Conservation (phyloP, 1,284 basidiomycete genomes). For the Sanguinoderma infundibulare region DNA sequence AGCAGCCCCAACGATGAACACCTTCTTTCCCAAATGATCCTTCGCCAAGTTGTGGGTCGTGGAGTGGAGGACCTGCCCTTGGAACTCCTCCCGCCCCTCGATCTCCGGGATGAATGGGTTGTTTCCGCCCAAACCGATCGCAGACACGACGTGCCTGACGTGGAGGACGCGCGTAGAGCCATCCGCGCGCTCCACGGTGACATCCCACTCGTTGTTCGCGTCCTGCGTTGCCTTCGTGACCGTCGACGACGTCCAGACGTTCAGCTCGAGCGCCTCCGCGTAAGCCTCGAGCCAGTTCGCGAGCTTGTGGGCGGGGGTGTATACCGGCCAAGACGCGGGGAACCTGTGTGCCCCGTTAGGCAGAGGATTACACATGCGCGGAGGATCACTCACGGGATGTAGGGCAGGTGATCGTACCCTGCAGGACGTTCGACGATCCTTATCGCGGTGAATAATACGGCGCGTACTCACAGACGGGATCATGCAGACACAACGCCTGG, state of each 20-base stretch:
- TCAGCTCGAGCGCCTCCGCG: slow-evolving; percentile 65
- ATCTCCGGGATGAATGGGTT: slow-evolving; percentile 52
- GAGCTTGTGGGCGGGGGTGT: slow-evolving; percentile 62
- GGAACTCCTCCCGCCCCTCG: slow-evolving; percentile 50
- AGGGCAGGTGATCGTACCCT: slow-evolving; percentile 65
- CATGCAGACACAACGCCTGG: slow-evolving; percentile 64
- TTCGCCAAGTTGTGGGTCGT: slow-evolving; percentile 42
- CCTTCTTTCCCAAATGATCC: slow-evolving; percentile 49
- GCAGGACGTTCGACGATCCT: neutral
- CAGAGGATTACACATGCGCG: neutral
- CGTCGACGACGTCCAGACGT: slow-evolving; percentile 65
- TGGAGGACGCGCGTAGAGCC: slow-evolving; percentile 50
- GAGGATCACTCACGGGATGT: slow-evolving; percentile 38
- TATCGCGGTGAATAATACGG: neutral
- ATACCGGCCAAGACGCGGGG: slow-evolving; percentile 65
- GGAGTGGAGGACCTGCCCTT: slow-evolving; percentile 49
- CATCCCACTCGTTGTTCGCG: slow-evolving; percentile 56
- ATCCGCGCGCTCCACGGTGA: slow-evolving; percentile 49
- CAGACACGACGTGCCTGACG: slow-evolving; percentile 64
- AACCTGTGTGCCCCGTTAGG: slow-evolving; percentile 41
- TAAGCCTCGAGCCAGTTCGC: slow-evolving; percentile 74
- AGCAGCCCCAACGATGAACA: slow-evolving; percentile 51
- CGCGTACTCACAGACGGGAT: slow-evolving; percentile 61
- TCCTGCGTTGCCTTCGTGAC: slow-evolving; percentile 51
- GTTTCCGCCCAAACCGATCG: slow-evolving; percentile 62